Conservation (phyloP, 75 land plant species). For the Sequoia sempervirens region DNA sequence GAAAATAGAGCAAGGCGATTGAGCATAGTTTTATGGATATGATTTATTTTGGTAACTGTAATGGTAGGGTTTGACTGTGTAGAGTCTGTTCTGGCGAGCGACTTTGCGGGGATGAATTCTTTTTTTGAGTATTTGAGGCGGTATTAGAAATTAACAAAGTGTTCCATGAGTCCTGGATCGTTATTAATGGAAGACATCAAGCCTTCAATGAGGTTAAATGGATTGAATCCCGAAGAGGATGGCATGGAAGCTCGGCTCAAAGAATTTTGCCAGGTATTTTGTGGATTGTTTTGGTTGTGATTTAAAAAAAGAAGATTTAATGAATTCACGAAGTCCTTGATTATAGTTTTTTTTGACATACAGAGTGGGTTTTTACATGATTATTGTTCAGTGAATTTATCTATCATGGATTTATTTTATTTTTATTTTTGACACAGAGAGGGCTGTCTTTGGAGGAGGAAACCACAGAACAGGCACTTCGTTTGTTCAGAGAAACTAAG, state of each 20-base stretch:
- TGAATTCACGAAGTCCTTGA: not conserved
- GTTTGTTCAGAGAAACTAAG: conserved; percentile 54
- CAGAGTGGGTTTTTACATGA: not conserved
- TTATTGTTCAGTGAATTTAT: not conserved
- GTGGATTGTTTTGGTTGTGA: not conserved
- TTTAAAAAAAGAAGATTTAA: not conserved
- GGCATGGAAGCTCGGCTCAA: conserved; percentile 44
- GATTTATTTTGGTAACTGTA: not conserved
- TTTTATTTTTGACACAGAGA: conserved; percentile 20
- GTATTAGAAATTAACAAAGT: not conserved
- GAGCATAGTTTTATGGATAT: not conserved
- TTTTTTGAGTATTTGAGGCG: not conserved
- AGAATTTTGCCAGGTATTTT: conserved; percentile 38
- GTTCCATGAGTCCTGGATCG: conserved; percentile 6
- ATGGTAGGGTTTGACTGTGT: not conserved
- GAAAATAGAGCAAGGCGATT: not conserved
- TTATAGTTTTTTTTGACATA: not conserved
- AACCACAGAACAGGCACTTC: conserved; percentile 28
- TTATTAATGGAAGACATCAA: conserved; percentile 17
- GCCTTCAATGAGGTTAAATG: conserved; percentile 1
- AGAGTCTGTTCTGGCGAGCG: not conserved
- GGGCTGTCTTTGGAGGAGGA: conserved; percentile 50
- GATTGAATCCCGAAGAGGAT: conserved; percentile 10
- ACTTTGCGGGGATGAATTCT: not conserved
- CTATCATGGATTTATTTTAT: too few relatives aligned